These are phyloP conservation scores for Pyracantha coccinea DNA, from an alignment of 331 rosid genomes.

Conservation along the genomic window DNA sequence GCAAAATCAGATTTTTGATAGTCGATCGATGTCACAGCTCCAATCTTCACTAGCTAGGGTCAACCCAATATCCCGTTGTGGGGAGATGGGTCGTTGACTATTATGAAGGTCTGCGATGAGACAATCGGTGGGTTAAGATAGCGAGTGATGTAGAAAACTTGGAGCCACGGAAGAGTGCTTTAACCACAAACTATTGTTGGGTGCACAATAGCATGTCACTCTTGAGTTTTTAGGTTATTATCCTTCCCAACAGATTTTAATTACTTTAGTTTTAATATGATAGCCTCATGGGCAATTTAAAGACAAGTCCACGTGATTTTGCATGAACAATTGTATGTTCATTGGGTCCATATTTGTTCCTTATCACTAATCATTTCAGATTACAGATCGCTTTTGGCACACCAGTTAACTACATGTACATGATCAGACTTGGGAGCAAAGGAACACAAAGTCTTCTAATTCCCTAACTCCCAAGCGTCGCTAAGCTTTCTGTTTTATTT, in stretches of 20 bases:
- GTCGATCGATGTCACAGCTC: too few species aligned
- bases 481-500: not conserved
- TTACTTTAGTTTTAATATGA: too few species aligned
- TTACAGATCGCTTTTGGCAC: not conserved
- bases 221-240: not conserved
- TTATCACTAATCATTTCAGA: not conserved
- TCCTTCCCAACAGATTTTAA: not conserved
- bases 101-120: too few species aligned
- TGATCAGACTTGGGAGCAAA: not conserved
- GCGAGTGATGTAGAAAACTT: not conserved
- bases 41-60: too few species aligned
- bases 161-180: too few species aligned
- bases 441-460: not conserved
- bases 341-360: not conserved
- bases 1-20: too few species aligned
- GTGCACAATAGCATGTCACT: not conserved
- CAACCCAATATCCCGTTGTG: too few species aligned
- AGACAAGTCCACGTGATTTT: constrained; percentile 2
- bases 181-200: too few species aligned
- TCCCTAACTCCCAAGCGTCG: too few species aligned
- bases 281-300: not conserved
- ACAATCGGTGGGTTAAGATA: too few species aligned
- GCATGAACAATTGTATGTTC: not conserved
- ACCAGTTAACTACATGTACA: not conserved
- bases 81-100: too few species aligned